A percentile compares a stretch with the other conserved stretches of the same genome.
Evolutionary conservation across 257 asterid genomes (phyloP).

Genomic region (Solanum pinnatisectum): DNA sequence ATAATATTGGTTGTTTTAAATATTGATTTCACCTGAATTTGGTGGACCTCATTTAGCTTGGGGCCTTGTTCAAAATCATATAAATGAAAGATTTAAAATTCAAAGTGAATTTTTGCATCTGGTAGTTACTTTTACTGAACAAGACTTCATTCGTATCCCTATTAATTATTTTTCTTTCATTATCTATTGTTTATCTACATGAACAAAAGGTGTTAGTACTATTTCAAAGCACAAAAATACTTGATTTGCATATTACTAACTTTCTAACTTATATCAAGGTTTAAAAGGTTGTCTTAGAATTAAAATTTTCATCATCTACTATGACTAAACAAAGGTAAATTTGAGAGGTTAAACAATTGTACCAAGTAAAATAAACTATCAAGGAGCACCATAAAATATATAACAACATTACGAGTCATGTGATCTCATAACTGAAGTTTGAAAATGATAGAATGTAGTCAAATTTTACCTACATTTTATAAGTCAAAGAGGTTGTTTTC

Average conservation of each 20-base stretch:
- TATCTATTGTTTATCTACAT: not conserved
- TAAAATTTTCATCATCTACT: not conserved
- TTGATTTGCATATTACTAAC: not conserved
- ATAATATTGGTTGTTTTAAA: not conserved
- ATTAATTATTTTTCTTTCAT: too few relatives aligned
- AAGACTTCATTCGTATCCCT: too few relatives aligned
- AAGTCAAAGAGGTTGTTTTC: not conserved
- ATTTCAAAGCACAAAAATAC: not conserved
- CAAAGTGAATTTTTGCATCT: not conserved
- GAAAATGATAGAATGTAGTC: too few relatives aligned
- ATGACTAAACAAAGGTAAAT: not conserved
- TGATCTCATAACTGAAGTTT: not conserved
- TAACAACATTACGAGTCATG: not conserved
- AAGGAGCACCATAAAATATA: not conserved
- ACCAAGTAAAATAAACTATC: not conserved
- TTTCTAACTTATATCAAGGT: too few relatives aligned
- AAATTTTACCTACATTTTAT: too few relatives aligned
- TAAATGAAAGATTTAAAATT: too few relatives aligned
- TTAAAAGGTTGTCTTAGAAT: not conserved
- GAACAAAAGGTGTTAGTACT: not conserved
- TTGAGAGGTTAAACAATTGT: not conserved
- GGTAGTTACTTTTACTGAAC: not conserved
- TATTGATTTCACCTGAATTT: too few relatives aligned
- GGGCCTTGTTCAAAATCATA: too few relatives aligned
- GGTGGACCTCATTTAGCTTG: too few relatives aligned